Percentiles rank a stretch among this genome's conserved stretches.
phyloP scores from a whole-genome alignment of 805 yeast species.

The Kuraishia piskuri region DNA sequence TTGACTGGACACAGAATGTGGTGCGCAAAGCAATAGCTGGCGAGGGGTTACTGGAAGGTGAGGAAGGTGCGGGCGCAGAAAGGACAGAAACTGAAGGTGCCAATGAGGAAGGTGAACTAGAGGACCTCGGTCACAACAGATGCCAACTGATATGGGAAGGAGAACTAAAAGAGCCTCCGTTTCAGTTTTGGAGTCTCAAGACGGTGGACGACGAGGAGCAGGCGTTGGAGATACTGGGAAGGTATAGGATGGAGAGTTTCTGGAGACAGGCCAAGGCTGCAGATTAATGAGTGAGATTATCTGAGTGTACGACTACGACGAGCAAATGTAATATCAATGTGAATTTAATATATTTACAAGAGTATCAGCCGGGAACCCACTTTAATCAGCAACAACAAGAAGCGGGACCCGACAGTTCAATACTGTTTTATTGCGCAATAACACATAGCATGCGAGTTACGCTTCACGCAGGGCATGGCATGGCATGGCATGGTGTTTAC shows the following conservation, averaged over 20 bases:
- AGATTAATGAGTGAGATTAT: background rate
- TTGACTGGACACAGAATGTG: conserved; percentile 58
- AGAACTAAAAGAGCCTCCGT: conserved; percentile 39
- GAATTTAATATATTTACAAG: too few relatives aligned
- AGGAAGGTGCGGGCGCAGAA: conserved; percentile 4
- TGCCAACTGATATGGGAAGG: conserved; percentile 68
- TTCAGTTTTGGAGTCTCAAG: conserved; percentile 64
- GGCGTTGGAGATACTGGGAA: conserved; percentile 35
- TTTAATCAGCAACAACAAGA: background rate
- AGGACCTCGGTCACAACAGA: conserved; percentile 34
- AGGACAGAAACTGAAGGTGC: conserved; percentile 5
- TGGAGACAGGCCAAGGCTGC: conserved; percentile 35
- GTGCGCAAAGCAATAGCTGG: conserved; percentile 23
- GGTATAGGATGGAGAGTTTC: conserved; percentile 49
- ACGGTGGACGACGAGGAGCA: conserved; percentile 42
- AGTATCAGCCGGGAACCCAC: background rate
- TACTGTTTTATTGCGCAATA: too few relatives aligned
- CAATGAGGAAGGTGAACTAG: conserved; percentile 7
- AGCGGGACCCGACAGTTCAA: background rate
- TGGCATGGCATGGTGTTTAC: conserved; percentile 15
- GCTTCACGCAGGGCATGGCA: too few relatives aligned
- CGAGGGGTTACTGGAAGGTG: conserved; percentile 1
- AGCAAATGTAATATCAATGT: too few relatives aligned
- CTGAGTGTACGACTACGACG: too few relatives aligned
- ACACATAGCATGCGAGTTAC: too few relatives aligned